Percentiles rank a stretch among this genome's conserved stretches.
These are phyloP conservation scores for Perilla frutescens DNA, from an alignment of 257 asterid genomes.

Conservation along the genomic window DNA sequence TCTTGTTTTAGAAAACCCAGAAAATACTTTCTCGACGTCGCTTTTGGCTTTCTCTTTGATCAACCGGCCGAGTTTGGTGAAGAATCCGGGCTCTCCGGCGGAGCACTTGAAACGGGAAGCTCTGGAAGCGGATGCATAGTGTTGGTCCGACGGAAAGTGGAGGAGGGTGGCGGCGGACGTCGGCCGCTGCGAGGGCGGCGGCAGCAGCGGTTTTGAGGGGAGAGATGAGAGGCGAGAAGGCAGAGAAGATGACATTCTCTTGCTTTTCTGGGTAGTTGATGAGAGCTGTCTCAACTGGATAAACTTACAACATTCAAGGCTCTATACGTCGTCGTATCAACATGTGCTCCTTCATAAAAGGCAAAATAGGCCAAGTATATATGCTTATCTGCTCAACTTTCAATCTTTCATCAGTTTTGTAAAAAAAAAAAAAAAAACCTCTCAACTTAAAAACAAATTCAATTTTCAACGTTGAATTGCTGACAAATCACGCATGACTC, in stretches of 20 bases:
- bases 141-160: constrained; percentile 32
- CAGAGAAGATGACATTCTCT: constrained; percentile 49
- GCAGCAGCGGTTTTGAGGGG: constrained; percentile 38
- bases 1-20: constrained; percentile 89
- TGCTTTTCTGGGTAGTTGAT: not conserved
- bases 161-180: constrained; percentile 43
- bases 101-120: constrained; percentile 68
- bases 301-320: not conserved
- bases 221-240: constrained; percentile 57
- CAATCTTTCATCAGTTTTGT: too few relatives aligned
- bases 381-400: too few relatives aligned
- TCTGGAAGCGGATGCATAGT: constrained; percentile 17
- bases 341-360: too few relatives aligned
- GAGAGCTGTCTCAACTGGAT: constrained; percentile 29
- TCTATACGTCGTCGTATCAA: constrained; percentile 30
- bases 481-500: too few relatives aligned
- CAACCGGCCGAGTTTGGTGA: constrained; percentile 83
- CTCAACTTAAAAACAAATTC: too few relatives aligned
- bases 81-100: constrained; percentile 82
- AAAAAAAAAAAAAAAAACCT: too few relatives aligned
- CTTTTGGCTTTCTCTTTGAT: constrained; percentile 94
- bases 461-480: too few relatives aligned
- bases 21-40: constrained; percentile 84
- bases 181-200: constrained; percentile 29
- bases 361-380: not conserved